Evolutionary conservation across 1,139 yeast species (phyloP), one percentile per base, ranked within the genome.

Genomic region (Torulaspora pretoriensis): DNA sequence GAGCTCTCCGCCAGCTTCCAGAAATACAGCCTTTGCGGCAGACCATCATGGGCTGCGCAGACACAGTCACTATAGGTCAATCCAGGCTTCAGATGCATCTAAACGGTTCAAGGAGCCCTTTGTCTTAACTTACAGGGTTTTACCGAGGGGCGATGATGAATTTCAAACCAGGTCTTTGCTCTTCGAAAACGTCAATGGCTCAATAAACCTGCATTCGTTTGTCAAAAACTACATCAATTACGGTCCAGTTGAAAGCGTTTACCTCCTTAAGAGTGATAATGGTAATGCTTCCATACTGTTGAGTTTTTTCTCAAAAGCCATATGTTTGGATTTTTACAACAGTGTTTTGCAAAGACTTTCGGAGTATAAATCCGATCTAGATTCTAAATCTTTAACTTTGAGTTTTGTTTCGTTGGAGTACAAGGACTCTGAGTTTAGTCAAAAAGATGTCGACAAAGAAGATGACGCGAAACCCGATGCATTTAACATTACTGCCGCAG

Each of bases 401-500:
- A 82, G 83, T 19, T 85, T 94, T 81, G 86, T 87, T 8, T 73
- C 75, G 41, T 73, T 83, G 42, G 70, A 79, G 26, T 76, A 83
- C 8, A 34, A 35, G 38, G 30, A 31, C 9, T 45, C 42, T 10
- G 40, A 36, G 24, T 17, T 35, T 9, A 19, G 19, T n/a, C 26
- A 25, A 25, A 39, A 40, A 24, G 35, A 13, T 17, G 7, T 46
- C 39, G 42, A 36, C 13, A 17, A 32, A 34, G 45, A 46, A 24
- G 37, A 31, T 17, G 77, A 56, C 73, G 77, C 83, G 51, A 85
- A 84, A 54, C 88, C 89, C 19, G 95, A 95, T 7, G 81, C 95
- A 8, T 73, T 95, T 58, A 81, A 82, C 55, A 88, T 85, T 8
- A 83, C 44, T 16, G 41, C 43, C 1, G 42, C 52, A 46, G 36